Percentiles rank a stretch among this genome's conserved stretches.
Conservation (phyloP, 2,329 filamentous ascomycete species). For the Microsporum ferrugineum region DNA sequence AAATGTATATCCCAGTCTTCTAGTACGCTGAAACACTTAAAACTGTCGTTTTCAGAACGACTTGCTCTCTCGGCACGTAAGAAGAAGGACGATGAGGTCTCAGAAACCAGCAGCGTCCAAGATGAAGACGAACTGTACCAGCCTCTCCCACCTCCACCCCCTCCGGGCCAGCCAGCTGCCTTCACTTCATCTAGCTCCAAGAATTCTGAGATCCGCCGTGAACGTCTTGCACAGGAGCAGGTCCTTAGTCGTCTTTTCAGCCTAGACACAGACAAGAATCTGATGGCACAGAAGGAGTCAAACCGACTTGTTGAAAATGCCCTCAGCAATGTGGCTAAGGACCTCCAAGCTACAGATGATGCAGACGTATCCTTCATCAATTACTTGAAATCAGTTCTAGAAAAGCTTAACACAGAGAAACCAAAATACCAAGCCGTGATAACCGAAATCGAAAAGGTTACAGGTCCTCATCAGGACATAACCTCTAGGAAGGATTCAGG, state of each 20-base stretch:
- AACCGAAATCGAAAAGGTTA: background rate
- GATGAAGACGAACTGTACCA: constrained; percentile 38
- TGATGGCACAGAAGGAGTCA: constrained; percentile 7
- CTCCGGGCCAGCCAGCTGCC: background rate
- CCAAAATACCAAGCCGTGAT: background rate
- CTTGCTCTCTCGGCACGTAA: constrained; percentile 41
- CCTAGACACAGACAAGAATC: constrained; percentile 13
- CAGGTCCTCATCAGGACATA: background rate
- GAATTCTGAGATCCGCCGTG: constrained; percentile 14
- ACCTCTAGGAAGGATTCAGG: background rate
- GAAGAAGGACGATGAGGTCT: constrained; percentile 29
- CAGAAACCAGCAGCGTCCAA: constrained; percentile 35
- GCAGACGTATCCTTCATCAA: background rate
- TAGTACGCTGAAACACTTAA: constrained; percentile 44
- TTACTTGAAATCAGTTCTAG: background rate
- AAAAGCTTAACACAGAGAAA: background rate
- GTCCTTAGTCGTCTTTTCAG: constrained; percentile 15
- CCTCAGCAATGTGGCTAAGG: constrained; percentile 11
- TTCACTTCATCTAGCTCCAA: constrained; percentile 12
- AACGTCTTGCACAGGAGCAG: constrained; percentile 16
- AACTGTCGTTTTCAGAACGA: constrained; percentile 47
- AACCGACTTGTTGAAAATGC: constrained; percentile 13
- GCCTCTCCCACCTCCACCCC: constrained; percentile 15
- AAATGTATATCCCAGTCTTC: constrained; percentile 45
- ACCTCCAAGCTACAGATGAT: constrained; percentile 2